Evolutionary conservation across 345 rosid genomes (phyloP), one percentile per base, ranked within the genome.

Genomic region (Lumnitzera littorea): DNA sequence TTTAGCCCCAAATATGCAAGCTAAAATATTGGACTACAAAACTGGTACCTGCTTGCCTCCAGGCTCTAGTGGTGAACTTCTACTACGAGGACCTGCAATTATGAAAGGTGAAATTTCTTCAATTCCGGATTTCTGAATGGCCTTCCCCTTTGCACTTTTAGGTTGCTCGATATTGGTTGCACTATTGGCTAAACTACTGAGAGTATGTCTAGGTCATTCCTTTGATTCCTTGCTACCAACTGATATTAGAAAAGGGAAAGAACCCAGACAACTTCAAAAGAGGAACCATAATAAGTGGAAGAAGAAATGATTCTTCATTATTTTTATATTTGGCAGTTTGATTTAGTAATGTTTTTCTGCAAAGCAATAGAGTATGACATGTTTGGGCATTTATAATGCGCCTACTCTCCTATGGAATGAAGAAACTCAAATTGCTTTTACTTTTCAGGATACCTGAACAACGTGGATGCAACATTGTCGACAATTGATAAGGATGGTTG

Each of bases 1-100:
- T 27, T 61, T 91, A 53, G 96, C 98, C 63, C 91, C 95, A 65
- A 91, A 91, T 60, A 84, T 62, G 64, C 76, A 91, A 79, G 96
- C 96, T 36, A 91, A 82, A 78, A 80, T 88, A 23, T 72, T 86
- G 53, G 88, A 91, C 66, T 80, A 81, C 79, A 75, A 72, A 48
- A 76, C 86, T 57, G 87, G 91, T 46, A 56, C 63, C 67, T 78
- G 68, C 67, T 66, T 88, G 78, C 86, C 91, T 57, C 89, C 95
- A 4, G 87, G 89, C 4, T 23, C 65, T 24, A 72, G 63, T 24
- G 96, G 98, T n/a, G 96, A 91, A 80, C 96, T 91, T 50, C 85
- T 82, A 86, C 63, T 91, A 57, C 86, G 88, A 61, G 95, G 96
- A 69, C 95, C 95, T 2, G 91, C 76, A 2, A 78, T 82, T 54